A percentile compares a stretch with the other conserved stretches of the same genome.
These are phyloP conservation scores for Rutstroemia sp. DNA, from an alignment of 2,329 filamentous ascomycete species.

Conservation along the genomic window DNA sequence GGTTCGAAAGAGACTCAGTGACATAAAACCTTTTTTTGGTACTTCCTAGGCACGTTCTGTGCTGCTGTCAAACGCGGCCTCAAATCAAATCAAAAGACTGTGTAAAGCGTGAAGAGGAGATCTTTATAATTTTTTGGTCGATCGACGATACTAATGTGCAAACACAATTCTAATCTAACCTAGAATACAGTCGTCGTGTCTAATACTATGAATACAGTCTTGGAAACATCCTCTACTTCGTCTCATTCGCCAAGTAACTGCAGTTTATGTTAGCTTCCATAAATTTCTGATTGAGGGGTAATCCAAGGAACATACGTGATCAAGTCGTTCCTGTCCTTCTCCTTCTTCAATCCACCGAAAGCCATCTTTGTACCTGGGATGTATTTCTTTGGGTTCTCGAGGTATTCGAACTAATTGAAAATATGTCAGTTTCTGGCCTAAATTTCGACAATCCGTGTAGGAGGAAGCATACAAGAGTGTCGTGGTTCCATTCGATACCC, in stretches of 20 bases:
- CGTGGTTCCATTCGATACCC: slow-evolving; percentile 81
- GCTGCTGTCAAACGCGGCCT: no score
- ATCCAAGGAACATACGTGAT: slow-evolving; percentile 68
- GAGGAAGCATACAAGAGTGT: slow-evolving; percentile 61
- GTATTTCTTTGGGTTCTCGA: slow-evolving; percentile 99
- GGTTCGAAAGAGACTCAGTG: no score
- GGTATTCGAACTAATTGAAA: slow-evolving; percentile 72
- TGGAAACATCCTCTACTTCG: slow-evolving; percentile 47
- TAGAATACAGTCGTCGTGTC: slow-evolving; percentile 23
- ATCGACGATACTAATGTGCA: slow-evolving; percentile 4
- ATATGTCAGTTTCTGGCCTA: background rate
- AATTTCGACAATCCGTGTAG: background rate
- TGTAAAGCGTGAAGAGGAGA: slow-evolving; percentile 10
- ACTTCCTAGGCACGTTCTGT: background rate
- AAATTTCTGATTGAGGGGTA: no score
- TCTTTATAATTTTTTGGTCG: slow-evolving; percentile 2
- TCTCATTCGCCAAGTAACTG: slow-evolving; percentile 63
- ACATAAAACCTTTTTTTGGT: background rate
- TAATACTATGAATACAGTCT: slow-evolving; percentile 28
- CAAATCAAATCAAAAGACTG: no score
- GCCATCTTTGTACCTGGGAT: slow-evolving; percentile 99
- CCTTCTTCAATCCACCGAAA: slow-evolving; percentile 99
- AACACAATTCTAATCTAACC: slow-evolving; percentile 17
- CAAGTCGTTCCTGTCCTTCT: slow-evolving; percentile 97
- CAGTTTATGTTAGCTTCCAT: background rate